These are phyloP conservation scores for Ceraceosorus guamensis DNA, from an alignment of 1,284 basidiomycete species.

Conservation along the genomic window DNA sequence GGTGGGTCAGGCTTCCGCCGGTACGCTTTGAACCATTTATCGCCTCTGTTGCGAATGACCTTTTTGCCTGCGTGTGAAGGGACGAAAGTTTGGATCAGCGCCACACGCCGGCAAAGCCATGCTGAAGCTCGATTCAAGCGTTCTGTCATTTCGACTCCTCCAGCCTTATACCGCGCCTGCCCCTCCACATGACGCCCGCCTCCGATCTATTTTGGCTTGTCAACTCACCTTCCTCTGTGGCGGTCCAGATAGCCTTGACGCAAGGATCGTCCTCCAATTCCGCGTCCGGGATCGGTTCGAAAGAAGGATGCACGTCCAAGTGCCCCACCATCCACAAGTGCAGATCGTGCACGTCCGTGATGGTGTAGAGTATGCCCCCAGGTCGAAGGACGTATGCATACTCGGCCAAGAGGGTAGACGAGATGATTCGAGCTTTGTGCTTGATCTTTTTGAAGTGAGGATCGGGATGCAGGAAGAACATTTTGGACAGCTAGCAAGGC, in stretches of 20 bases:
- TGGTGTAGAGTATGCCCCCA: constrained; percentile 91
- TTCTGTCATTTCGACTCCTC: too few species aligned
- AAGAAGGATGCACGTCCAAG: constrained; percentile 75
- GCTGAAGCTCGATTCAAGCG: too few species aligned
- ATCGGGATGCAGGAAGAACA: constrained; percentile 98
- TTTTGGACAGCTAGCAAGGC: constrained; percentile 52
- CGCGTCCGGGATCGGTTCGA: constrained; percentile 67
- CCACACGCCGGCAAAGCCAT: too few species aligned
- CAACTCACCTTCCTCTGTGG: constrained; percentile 69
- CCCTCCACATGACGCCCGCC: too few species aligned
- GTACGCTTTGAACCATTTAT: constrained; percentile 83
- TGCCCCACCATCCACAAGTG: constrained; percentile 93
- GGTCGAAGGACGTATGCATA: constrained; percentile 88
- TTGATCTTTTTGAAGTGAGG: constrained; percentile 98
- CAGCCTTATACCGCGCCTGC: too few species aligned
- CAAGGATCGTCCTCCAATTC: constrained; percentile 56
- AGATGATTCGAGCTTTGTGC: constrained; percentile 93
- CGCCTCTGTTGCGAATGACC: constrained; percentile 81
- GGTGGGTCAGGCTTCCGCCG: constrained; percentile 46
- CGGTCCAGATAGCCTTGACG: constrained; percentile 36
- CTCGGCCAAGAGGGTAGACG: constrained; percentile 72
- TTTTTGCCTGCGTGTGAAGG: constrained; percentile 62
- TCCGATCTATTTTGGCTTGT: too few species aligned
- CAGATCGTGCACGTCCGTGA: constrained; percentile 91
- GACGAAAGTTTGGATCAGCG: too few species aligned